Evolutionary conservation across 352 stramenopile species (phyloP), one percentile per base, ranked within the genome.

Genomic region (Globisporangium splendens): DNA sequence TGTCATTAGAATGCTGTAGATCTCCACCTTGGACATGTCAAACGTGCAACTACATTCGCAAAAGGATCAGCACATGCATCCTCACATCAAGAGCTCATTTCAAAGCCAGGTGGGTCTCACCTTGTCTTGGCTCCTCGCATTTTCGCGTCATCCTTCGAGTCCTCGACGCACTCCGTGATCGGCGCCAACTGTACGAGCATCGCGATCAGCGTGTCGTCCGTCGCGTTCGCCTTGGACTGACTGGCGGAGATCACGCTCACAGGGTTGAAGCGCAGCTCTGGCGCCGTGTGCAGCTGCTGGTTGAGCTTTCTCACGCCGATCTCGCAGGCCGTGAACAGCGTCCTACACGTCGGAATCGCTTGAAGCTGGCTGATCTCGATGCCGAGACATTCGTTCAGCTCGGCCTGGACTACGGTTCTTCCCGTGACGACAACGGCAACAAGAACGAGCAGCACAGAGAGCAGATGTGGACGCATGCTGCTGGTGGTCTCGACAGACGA

Each of bases 221-320:
- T 67, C 35, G 59, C 38, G 46, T 72, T 62, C 24, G 56, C 68
- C 55, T 62, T 68, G 21, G 75, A 84, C 41, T 86, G 66, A 39
- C 72, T 88, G n/a, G 81, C 81, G 22, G 81, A 89, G 17, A 89
- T 66, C 52, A 91, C 50, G 56, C 71, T 86, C 42, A 89, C 79
- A 6, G 77, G 71, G 43, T 76, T 69, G 44, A 80, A 74, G 21
- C 42, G 28, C 14, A 66, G 66, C 10, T 46, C 54, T 5, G 21
- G 44, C 0, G 56, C 31, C 43, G 56, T 35, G 2, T 63, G 54
- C 1, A 88, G 66, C 62, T 89, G 72, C 53, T 77, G 53, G 59
- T 84, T 89, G 38, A 91, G 71, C 50, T 73, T 76, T 43, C 38
- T 50, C 20, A 86, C 70, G 20, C 78, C 80, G 12, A 69, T 13